Evolutionary conservation across 768 basidiomycete genomes (phyloP), one percentile per base, ranked within the genome.

Genomic region (Lactifluus pinguis): DNA sequence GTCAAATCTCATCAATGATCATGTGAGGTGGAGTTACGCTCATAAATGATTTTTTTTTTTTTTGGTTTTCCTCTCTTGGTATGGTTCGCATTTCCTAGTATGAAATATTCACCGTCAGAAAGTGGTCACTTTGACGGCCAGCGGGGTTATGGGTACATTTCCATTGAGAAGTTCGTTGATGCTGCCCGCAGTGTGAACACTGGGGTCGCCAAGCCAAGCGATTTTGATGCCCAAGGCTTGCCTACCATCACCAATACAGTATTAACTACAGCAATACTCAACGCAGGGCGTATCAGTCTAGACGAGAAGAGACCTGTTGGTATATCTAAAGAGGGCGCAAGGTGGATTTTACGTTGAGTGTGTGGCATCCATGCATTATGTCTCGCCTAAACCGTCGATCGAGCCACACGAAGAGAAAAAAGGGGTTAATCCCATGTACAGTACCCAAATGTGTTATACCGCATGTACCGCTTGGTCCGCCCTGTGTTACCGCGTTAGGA

Each of bases 121-220:
- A 87, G 82, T 58, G 94, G 92, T 6, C 87, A 92, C 74, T 95
- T 97, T 70, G 94, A 95, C 69, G 94, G 94, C 32, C 94, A 95
- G 74, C 83, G 87, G 59, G 93, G 93, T 15, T 97, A 97, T 72
- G 94, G 89, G 62, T 85, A 95, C 71, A 77, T 95, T 68, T 93
- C 90, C 17, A 89, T 95, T 67, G 92, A 92, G 73, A 94, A 89
- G 73, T 95, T 95, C 74, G 77, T 95, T 70, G 92, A 91, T 70
- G 89, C 89, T 17, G 84, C 86, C 47, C 81, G 86, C 54, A 80
- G 79, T 62, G 88, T 94, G 68, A 92, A 93, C 68, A 83, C 86
- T 25, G 83, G 86, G 8, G 69, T 77, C 56, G 76, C 81, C 53
- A 80, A 80, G 69, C 82, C 92, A 21, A 76, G 71, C 38, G 86